phyloP scores from a whole-genome alignment of 768 basidiomycete genomes.

The Imleria badia region DNA sequence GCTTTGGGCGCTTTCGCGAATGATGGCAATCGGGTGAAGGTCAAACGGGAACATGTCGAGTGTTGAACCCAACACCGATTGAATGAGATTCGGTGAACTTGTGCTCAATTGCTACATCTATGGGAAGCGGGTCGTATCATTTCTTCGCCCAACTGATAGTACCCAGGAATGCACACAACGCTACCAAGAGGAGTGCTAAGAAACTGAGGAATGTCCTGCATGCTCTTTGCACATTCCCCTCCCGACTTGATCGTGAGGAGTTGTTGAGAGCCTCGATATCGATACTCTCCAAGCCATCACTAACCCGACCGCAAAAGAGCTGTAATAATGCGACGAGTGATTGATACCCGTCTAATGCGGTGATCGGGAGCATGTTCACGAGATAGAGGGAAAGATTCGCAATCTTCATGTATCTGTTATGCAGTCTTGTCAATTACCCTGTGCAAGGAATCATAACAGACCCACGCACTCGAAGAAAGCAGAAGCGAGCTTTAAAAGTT shows the following conservation, averaged over 20 bases:
- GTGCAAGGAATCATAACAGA: background rate
- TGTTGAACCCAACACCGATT: too few relatives aligned
- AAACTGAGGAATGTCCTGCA: slow-evolving; percentile 16
- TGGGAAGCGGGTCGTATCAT: slow-evolving; percentile 10
- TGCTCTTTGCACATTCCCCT: slow-evolving; percentile 15
- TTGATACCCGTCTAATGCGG: slow-evolving; percentile 68
- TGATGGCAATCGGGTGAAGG: background rate
- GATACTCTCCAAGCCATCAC: slow-evolving; percentile 1
- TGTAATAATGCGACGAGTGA: slow-evolving; percentile 42
- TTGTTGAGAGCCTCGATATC: slow-evolving; percentile 23
- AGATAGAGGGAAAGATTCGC: slow-evolving; percentile 77
- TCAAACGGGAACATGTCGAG: background rate
- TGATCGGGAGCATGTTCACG: slow-evolving; percentile 79
- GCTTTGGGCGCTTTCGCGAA: background rate
- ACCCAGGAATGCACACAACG: slow-evolving; percentile 22
- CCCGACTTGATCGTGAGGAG: background rate
- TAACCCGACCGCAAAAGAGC: slow-evolving; percentile 9
- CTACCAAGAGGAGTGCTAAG: slow-evolving; percentile 23
- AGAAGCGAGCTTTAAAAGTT: slow-evolving; percentile 25
- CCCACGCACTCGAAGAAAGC: slow-evolving; percentile 58
- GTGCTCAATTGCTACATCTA: too few relatives aligned
- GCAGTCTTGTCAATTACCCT: background rate
- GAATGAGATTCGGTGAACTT: too few relatives aligned
- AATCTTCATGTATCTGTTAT: slow-evolving; percentile 57
- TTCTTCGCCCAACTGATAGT: slow-evolving; percentile 15